Evolutionary conservation across 192 early-diverging fungal species (phyloP), one percentile per base, ranked within the genome.

Genomic region (Coemansia erecta): DNA sequence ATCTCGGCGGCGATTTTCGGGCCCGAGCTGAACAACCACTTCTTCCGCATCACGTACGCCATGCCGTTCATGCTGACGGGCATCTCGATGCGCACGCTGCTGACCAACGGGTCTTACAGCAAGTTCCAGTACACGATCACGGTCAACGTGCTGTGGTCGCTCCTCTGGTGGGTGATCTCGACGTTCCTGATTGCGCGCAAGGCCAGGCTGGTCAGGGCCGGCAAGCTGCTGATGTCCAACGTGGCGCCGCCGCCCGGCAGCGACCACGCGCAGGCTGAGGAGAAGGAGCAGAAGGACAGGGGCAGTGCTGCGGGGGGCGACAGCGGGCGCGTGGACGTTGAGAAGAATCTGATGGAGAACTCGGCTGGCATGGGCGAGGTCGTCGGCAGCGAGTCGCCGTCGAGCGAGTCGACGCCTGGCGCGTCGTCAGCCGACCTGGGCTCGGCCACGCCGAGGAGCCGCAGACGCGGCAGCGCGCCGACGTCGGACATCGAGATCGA

Each of bases 31-130:
- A 80, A 73, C 64, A 70, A 61, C 48, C 66, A 66, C 53, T 80
- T 80, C 53, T 80, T 80, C 72, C 67, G 71, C 18, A 70, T 73
- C 42, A 37, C 26, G 18, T 73, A 70, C n/a, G 77, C 77, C 6
- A 44, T 63, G 44, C 77, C 77, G 14, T 80, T 80, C 26, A 41
- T 61, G 41, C 63, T 44, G 45, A 53, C 72, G 1, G 70, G 71
- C 0, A 24, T 80, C 11, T 62, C 58, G 24, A 51, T 73, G 47
- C 59, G 77, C 14, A 70, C 66, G 1, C 21, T 80, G 55, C 45
- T 80, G 52, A 73, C 72, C 1, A 11, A 53, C 31, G 70, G 71
- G 19, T 66, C 66, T 0, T 80, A 73, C 43, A 53, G 66, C 51
- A 73, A 66, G 70, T 26, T 53, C 31, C 15, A 57, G 15, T 78